Conservation (phyloP, 2,329 filamentous ascomycete species). For the Epichloe scottii region DNA sequence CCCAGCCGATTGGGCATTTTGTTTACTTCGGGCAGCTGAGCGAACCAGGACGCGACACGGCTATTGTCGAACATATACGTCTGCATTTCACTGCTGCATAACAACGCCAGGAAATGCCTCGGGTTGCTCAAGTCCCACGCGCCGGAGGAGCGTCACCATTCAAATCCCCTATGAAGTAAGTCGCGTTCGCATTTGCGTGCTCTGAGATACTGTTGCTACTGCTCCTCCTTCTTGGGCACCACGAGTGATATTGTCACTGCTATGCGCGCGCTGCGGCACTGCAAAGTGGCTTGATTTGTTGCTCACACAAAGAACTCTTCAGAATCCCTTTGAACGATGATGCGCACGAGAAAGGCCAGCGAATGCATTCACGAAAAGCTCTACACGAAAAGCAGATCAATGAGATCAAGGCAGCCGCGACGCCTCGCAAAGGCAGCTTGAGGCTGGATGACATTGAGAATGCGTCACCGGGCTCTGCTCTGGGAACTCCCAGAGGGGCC, state of each 20-base stretch:
- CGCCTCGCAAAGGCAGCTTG: slow-evolving; percentile 50
- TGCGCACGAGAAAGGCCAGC: slow-evolving; percentile 76
- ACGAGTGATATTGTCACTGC: neutral
- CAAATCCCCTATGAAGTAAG: slow-evolving; percentile 46
- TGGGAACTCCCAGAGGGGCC: slow-evolving; percentile 36
- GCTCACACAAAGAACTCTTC: slow-evolving; percentile 7
- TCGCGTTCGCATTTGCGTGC: slow-evolving; percentile 7
- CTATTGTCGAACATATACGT: neutral
- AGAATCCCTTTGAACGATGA: slow-evolving; percentile 97
- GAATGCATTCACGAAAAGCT: slow-evolving; percentile 76
- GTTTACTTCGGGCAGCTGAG: slow-evolving; percentile 8
- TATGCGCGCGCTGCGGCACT: neutral
- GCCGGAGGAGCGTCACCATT: slow-evolving; percentile 39
- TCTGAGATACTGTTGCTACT: neutral
- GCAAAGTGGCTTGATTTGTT: neutral
- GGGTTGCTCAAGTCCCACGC: slow-evolving; percentile 43
- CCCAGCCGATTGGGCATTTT: slow-evolving; percentile 6
- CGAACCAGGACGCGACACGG: slow-evolving; percentile 8
- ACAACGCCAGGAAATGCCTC: slow-evolving; percentile 35
- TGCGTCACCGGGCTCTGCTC: slow-evolving; percentile 41
- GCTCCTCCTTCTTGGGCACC: neutral
- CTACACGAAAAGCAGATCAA: slow-evolving; percentile 86
- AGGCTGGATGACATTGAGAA: slow-evolving; percentile 47
- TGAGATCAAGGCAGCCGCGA: slow-evolving; percentile 64
- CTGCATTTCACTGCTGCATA: slow-evolving; percentile 4